Base-by-base conservation (phyloP, 371 early-diverging fungal genomes). In the Mortierella sp. region DNA sequence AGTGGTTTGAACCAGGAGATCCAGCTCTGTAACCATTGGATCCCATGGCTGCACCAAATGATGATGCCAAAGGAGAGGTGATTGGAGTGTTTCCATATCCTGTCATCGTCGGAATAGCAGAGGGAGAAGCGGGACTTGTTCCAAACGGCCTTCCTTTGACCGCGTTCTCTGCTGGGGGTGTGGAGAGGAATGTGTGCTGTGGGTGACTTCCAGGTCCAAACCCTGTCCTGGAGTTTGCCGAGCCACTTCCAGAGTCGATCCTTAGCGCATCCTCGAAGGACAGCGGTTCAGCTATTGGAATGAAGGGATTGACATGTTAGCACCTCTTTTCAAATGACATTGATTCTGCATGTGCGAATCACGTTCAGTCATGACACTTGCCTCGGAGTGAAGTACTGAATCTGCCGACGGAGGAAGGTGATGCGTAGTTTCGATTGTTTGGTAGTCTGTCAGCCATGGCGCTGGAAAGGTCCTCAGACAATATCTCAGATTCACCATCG, bases 241-340 rank as follows among this genome's bases (percentile, higher is more conserved):
- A 84, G 1, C 80, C 86, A 53, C 84, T 82, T 9, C 86, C 88
- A 72, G 84, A 80, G 54, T 77, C 81, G 52, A 88, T 85, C 58
- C 85, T 54, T 48, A 84, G 83, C 1, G 88, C 88, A 63, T 88
- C 86, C 60, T 88, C 88, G 79, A 88, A 88, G 0, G 88, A 88
- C 2, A 86, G 60, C 2, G 88, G 79, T 1, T 84, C 78, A 13
- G 80, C 77, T 57, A 50, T 24, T 12, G 12, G 7, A 47, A 3
- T 4, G 3, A 13, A 19, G 10, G 6, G 16, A 43, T 3, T 17
- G 4, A 9, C n/a, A n/a, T 14, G 16, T 43, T 5, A 43, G 16
- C 16, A 43, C 44, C n/a, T 5, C 4, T 9, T 9, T 9, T 9
- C 44, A 43, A 16, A 19, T 19, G 16, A 16, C 5, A 43, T 14